phyloP scores from a whole-genome alignment of 1,139 yeast species.

The Wickerhamomyces sp. region DNA sequence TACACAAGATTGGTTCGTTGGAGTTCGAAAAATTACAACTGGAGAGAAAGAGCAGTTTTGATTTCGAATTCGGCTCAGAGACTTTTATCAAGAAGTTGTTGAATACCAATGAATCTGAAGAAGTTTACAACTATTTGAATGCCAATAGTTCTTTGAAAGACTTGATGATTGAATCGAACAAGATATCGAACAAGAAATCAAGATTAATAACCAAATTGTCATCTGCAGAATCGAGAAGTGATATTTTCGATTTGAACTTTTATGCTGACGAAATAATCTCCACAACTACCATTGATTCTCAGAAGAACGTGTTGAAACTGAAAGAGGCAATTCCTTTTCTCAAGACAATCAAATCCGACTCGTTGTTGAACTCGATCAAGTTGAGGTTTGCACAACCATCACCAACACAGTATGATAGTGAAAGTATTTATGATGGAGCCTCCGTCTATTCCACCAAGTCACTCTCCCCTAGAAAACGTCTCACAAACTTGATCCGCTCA shows the following conservation, averaged over 20 bases:
- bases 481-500: slow-evolving; percentile 18
- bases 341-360: slow-evolving; percentile 11
- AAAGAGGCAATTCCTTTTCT: slow-evolving; percentile 3
- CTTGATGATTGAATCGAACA: slow-evolving; percentile 16
- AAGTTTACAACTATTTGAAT: slow-evolving; percentile 18
- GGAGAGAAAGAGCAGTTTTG: slow-evolving; percentile 23
- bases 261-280: slow-evolving; percentile 8
- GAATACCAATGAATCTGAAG: slow-evolving; percentile 23
- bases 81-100: slow-evolving; percentile 31
- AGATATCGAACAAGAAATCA: slow-evolving; percentile 14
- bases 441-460: slow-evolving; percentile 2
- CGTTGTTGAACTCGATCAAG: slow-evolving; percentile 8
- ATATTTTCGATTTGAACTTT: slow-evolving; percentile 6
- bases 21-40: slow-evolving; percentile 50
- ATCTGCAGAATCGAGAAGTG: slow-evolving; percentile 9
- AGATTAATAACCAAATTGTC: slow-evolving; percentile 15
- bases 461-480: slow-evolving; percentile 18
- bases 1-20: slow-evolving; percentile 42
- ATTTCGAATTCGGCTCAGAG: slow-evolving; percentile 32
- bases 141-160: slow-evolving; percentile 19
- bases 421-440: slow-evolving; percentile 2
- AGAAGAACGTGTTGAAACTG: slow-evolving; percentile 7
- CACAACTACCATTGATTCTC: slow-evolving; percentile 15
- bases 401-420: background rate
- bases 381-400: slow-evolving; percentile 2